Percentiles rank a stretch among this genome's conserved stretches.
These are phyloP conservation scores for Pseudocercospora fijiensis DNA, from an alignment of 2,329 filamentous ascomycete genomes.

Conservation along the genomic window DNA sequence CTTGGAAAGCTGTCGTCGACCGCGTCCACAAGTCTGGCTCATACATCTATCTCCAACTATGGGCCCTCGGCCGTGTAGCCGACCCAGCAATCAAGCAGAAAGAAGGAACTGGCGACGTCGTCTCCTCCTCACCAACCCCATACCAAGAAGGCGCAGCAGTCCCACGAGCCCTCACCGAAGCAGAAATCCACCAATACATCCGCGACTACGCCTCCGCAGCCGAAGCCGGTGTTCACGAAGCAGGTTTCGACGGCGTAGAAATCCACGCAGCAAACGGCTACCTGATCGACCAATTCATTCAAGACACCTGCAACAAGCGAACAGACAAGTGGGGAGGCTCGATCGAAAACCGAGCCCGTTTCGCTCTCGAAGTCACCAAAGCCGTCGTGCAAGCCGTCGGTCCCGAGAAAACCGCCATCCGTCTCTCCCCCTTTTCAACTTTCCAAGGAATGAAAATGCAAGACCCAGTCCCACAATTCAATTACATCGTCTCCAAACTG, in stretches of 20 bases:
- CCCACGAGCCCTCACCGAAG: conserved; percentile 40
- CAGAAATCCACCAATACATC: conserved; percentile 45
- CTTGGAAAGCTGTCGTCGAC: conserved; percentile 53
- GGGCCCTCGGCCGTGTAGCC: conserved; percentile 51
- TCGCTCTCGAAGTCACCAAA: conserved; percentile 57
- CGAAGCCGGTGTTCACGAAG: conserved; percentile 53
- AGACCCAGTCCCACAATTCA: conserved; percentile 62
- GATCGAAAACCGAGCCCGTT: conserved; percentile 54
- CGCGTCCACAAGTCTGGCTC: conserved; percentile 53
- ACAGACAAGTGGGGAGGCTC: conserved; percentile 54
- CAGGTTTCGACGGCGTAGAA: conserved; percentile 57
- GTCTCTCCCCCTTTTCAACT: conserved; percentile 58
- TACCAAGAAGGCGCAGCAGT: conserved; percentile 23
- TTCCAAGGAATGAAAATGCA: conserved; percentile 64
- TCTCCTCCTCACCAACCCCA: conserved; percentile 34
- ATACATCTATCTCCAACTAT: conserved; percentile 48
- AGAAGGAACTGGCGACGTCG: conserved; percentile 30
- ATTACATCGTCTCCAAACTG: conserved; percentile 53
- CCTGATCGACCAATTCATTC: conserved; percentile 54
- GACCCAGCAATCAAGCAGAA: conserved; percentile 32
- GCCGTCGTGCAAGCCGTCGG: conserved; percentile 48
- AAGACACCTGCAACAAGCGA: conserved; percentile 51
- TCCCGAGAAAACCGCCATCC: conserved; percentile 49
- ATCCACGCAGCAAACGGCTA: conserved; percentile 54
- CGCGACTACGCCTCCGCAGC: conserved; percentile 50